Base-by-base conservation (phyloP, 2,329 filamentous ascomycete species). In the Pseudogymnoascus sp. region DNA sequence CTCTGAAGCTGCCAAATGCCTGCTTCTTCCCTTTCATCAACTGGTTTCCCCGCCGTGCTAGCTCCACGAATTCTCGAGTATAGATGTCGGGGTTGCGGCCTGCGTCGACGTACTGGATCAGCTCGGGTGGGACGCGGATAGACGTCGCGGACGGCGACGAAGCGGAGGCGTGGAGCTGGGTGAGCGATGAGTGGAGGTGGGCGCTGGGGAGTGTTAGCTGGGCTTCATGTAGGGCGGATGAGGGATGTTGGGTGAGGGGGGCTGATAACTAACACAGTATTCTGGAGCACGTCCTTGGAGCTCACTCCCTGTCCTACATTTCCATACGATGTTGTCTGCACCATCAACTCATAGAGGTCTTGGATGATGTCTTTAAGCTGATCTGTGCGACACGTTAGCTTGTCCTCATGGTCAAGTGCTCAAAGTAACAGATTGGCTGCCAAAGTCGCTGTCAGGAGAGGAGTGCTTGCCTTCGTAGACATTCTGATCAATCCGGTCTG, bases 61-160 rank as follows among this genome's bases (percentile, higher is more conserved):
- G 79, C 81, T 89, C 87, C 70, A 89, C 86, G 70, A 89, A 89
- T 77, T 89, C 87, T 70, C 87, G 80, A 63, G 87, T 89, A 78
- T 89, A 89, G 69, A 89, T 89, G 75, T 89, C 87, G 2, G 87
- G 87, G 77, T 89, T 89, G 61, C 87, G 85, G 50, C 87, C 86
- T 71, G 85, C 83, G 74, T 89, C 86, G 69, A 89, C 86, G 76
- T 89, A 89, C 71, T 84, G 79, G 65, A 88, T 79, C 11, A 89
- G 80, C 70, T 88, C 85, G 61, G 81, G 82, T 2, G 86, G 86
- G 21, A 87, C 79, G 33, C 73, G 75, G 4, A 83, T 83, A 42
- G 79, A 21, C 70, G 66, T 17, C 63, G 63, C 64, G 19, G 62
- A 44, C 11, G 77, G 76, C 23, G 76, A 74, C 21, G 77, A 71